phyloP scores from a whole-genome alignment of 306 rosid genomes.

The Cucumis melo region DNA sequence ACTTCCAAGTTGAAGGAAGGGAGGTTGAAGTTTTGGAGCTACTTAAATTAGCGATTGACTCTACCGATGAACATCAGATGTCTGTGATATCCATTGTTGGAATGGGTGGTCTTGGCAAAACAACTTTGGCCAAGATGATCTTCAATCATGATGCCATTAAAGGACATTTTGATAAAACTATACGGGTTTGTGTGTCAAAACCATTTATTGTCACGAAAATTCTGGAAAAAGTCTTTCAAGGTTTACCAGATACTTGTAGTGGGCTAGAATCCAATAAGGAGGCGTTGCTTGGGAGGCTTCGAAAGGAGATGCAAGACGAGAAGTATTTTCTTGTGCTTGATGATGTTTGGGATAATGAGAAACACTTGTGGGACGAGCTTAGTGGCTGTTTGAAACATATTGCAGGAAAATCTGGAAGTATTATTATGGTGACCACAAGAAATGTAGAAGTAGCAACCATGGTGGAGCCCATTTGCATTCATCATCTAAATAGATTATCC shows the following conservation, averaged over 20 bases:
- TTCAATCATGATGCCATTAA: background rate
- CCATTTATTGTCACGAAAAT: background rate
- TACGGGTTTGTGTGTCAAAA: constrained; percentile 12
- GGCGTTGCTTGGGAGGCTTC: background rate
- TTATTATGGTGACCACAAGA: too few relatives aligned
- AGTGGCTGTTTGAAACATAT: too few relatives aligned
- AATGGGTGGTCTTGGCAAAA: constrained; percentile 9
- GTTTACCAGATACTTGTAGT: background rate
- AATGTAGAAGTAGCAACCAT: too few relatives aligned
- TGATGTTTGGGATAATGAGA: constrained; percentile 15
- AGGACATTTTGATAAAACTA: background rate
- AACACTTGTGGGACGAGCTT: background rate
- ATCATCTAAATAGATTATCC: too few relatives aligned
- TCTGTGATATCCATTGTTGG: constrained; percentile 6
- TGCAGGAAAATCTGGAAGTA: too few relatives aligned
- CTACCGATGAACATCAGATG: background rate
- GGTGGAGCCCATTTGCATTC: too few relatives aligned
- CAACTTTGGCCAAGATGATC: constrained; percentile 5
- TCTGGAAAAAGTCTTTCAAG: background rate
- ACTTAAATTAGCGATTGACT: background rate
- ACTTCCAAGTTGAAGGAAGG: background rate
- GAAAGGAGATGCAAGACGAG: background rate
- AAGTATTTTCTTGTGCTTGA: constrained; percentile 10
- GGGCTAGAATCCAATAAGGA: background rate
- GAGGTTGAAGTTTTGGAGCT: background rate